Base-by-base conservation (phyloP, 2,329 filamentous ascomycete species). In the Ophiocordyceps camponoti-saundersi region DNA sequence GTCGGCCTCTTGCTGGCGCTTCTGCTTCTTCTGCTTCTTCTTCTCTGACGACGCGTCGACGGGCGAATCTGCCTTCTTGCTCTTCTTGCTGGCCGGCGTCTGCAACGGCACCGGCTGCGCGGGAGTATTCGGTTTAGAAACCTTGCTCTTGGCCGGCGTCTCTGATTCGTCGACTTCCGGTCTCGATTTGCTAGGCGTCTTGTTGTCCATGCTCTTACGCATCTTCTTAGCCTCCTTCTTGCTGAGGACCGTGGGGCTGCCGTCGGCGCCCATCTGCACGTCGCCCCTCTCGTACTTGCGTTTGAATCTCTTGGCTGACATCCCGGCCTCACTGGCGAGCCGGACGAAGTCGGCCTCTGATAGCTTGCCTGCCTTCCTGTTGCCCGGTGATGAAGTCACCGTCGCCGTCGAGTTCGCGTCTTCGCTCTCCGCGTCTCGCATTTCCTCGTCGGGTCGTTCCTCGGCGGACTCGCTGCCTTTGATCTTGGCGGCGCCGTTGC, bases 221-320 rank as follows among this genome's bases (percentile, higher is more conserved):
- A 73, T 66, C 70, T 84, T 83, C 73, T 85, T 85, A 57, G 82
- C 63, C 44, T 85, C 80, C 68, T 85, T 86, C 72, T 86, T 86
- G 69, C 78, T 84, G 56, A 80, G 64, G 4, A 84, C 70, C 54
- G 76, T 71, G 40, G 82, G 78, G 46, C 72, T 79, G 48, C 82
- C 82, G 50, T 83, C 75, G 13, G 67, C 65, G 54, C 72, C 72
- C 52, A 87, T 67, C 59, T 77, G 70, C 52, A 88, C 82, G 57
- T 87, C 81, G 36, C 84, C 84, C 51, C 80, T 75, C 65, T 85
- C 82, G 53, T 79, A 79, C 72, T 87, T 87, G 61, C 80, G 74
- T 70, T 83, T 79, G 67, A 87, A 88, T 66, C 85, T 82, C 68
- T 77, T 78, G 47, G 84, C 75, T 8, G 80, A 83, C 49, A 88